Percentiles rank a stretch among this genome's conserved stretches.
These are phyloP conservation scores for Vigna radiata DNA, from an alignment of 306 rosid genomes.

Conservation along the genomic window DNA sequence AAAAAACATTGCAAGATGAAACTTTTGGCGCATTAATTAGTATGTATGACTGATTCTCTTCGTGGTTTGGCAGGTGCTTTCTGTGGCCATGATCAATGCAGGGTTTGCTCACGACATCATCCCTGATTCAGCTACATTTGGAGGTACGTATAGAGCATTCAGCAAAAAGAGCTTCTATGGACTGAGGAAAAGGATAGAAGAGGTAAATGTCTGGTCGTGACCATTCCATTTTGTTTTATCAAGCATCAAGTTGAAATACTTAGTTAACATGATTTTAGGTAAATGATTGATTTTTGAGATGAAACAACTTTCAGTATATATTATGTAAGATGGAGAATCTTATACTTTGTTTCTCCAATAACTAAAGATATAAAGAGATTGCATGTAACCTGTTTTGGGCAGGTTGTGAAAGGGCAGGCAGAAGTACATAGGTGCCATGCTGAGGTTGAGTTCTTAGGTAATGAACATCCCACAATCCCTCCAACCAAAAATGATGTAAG, in stretches of 20 bases:
- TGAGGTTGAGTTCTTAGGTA: slow-evolving; percentile 69
- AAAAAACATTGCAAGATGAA: not conserved
- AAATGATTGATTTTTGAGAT: not conserved
- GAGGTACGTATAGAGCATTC: slow-evolving; percentile 84
- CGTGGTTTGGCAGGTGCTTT: slow-evolving; percentile 71
- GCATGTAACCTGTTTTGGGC: slow-evolving; percentile 11
- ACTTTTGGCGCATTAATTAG: not conserved
- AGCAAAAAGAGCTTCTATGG: slow-evolving; percentile 71
- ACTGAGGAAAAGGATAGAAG: slow-evolving; percentile 76
- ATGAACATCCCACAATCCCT: slow-evolving; percentile 73
- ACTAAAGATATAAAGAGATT: slow-evolving; percentile 6
- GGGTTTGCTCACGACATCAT: slow-evolving; percentile 69
- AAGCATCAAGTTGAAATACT: not conserved
- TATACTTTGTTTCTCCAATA: not conserved
- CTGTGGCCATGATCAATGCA: slow-evolving; percentile 73
- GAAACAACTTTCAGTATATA: not conserved
- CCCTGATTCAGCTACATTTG: slow-evolving; percentile 71
- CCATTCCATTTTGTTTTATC: not conserved
- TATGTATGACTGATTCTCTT: slow-evolving; percentile 9
- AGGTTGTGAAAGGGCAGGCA: slow-evolving; percentile 79
- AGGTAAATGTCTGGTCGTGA: slow-evolving; percentile 53
- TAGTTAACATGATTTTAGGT: not conserved
- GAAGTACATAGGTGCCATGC: slow-evolving; percentile 79
- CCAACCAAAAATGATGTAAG: slow-evolving; percentile 70
- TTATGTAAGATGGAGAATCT: not conserved